Evolutionary conservation across 306 rosid genomes (phyloP), one percentile per base, ranked within the genome.

Genomic region (Inga leiocalycina): DNA sequence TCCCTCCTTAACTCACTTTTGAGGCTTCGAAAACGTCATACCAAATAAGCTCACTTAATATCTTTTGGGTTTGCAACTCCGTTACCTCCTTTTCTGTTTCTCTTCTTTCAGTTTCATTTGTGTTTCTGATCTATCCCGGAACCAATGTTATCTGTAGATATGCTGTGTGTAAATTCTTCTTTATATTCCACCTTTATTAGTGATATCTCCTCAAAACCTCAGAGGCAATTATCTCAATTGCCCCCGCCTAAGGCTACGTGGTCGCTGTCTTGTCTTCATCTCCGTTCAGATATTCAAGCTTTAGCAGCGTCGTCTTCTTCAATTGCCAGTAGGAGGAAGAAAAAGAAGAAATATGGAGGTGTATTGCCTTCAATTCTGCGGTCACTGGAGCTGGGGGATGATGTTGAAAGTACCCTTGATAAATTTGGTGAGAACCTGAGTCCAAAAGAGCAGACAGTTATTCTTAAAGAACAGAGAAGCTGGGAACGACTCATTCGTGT

Each of bases 371-470:
- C 92, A 13, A 57, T 94, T 64, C 81, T 96, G 79, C 83, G 81
- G 79, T 88, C 90, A 27, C 44, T 94, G 76, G 83, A 84, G 44
- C 67, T 77, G 1, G 67, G 85, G 10, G 51, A 70, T 8, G 90
- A 96, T 70, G 44, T 92, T 32, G 90, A 83, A 46, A 77, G 62
- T 16, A 44, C 89, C 57, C 98, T 96, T 52, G 51, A 43, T 86
- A 86, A 92, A 8, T 84, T 81, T 52, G 79, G 77, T 46, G 87
- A 73, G 44, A 80, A 67, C 78, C 48, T 92, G 59, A 65, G 85
- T 80, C 91, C 94, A 0, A 92, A 88, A 79, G 97, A 89, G 39
- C 94, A 91, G 79, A 96, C 97, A 20, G 75, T 94, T 69, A 82
- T 96, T 83, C 97, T 96, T 48, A 86, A 51, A 46, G 92, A 89